A percentile compares a stretch with the other conserved stretches of the same genome.
phyloP scores from a whole-genome alignment of 257 asterid genomes.

The Leonotis leonurus region DNA sequence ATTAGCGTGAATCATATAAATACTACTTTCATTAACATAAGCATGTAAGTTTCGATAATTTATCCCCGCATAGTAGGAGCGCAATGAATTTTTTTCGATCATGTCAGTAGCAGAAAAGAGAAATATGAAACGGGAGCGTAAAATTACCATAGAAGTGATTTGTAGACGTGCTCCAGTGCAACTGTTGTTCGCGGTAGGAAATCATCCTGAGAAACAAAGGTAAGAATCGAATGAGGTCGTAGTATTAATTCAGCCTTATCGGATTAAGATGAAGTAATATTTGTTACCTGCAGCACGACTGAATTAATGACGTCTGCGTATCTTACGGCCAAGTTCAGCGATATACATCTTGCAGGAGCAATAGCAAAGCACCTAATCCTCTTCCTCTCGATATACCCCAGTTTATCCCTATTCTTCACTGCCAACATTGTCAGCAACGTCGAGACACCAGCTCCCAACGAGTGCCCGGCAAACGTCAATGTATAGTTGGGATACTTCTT shows the following conservation, averaged over 20 bases:
- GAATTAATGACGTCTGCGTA: constrained; percentile 94
- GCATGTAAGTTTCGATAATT: not conserved
- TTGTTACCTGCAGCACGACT: constrained; percentile 80
- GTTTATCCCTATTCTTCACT: constrained; percentile 59
- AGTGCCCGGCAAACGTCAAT: constrained; percentile 91
- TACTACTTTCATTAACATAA: constrained; percentile 1
- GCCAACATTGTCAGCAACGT: constrained; percentile 76
- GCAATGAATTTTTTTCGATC: no score
- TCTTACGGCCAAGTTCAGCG: constrained; percentile 87
- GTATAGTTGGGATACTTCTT: constrained; percentile 47
- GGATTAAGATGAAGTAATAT: constrained; percentile 1
- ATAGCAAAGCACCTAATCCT: constrained; percentile 88
- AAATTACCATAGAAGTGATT: constrained; percentile 93
- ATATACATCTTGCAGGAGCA: constrained; percentile 96
- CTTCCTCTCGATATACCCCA: constrained; percentile 69
- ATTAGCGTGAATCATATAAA: constrained; percentile 5
- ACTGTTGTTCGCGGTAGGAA: constrained; percentile 98
- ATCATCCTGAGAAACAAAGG: constrained; percentile 65
- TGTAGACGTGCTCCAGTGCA: constrained; percentile 69
- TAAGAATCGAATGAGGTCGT: no score
- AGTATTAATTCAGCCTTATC: no score
- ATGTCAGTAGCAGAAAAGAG: not conserved
- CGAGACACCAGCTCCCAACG: constrained; percentile 93
- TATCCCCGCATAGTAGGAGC: not conserved
- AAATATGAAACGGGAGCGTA: constrained; percentile 20